Conservation (phyloP, 2,329 filamentous ascomycete species). For the Cadophora sp. region DNA sequence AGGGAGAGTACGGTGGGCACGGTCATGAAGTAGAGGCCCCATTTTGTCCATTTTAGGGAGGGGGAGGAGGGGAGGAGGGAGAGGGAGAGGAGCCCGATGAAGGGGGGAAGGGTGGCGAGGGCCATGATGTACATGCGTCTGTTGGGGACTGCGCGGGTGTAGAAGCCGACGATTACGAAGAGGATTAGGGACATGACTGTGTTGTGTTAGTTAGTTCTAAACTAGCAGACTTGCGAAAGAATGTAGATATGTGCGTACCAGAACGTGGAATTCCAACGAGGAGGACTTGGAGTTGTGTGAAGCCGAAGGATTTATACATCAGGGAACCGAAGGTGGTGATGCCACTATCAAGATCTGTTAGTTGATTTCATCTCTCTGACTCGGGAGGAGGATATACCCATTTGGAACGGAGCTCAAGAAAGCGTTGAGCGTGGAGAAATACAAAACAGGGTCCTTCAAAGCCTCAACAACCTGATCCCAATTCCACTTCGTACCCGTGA, state of each 20-base stretch:
- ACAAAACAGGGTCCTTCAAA: conserved; percentile 46
- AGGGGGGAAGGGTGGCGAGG: conserved; percentile 41
- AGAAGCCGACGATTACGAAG: conserved; percentile 44
- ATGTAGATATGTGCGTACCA: conserved; percentile 42
- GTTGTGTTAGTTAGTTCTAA: background rate
- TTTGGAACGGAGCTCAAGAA: conserved; percentile 47
- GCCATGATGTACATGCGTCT: conserved; percentile 46
- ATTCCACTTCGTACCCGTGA: conserved; percentile 40
- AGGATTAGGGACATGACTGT: conserved; percentile 42
- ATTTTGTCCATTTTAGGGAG: conserved; percentile 46
- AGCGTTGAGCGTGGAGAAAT: conserved; percentile 36
- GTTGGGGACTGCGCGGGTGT: conserved; percentile 40
- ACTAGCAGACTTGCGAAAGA: too few species aligned
- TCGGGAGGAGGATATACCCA: conserved; percentile 29
- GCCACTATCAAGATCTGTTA: conserved; percentile 34
- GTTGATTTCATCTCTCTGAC: background rate
- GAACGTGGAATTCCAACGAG: conserved; percentile 50
- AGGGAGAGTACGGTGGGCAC: conserved; percentile 61
- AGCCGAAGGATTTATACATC: conserved; percentile 38
- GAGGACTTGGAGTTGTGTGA: conserved; percentile 43
- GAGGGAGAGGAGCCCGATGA: conserved; percentile 45
- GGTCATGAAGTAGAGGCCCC: conserved; percentile 57
- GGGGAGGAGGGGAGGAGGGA: conserved; percentile 44
- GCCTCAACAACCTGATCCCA: conserved; percentile 48
- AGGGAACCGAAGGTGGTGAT: conserved; percentile 46